These are phyloP conservation scores for Daucus carota DNA, from an alignment of 129 eudicot species.

Conservation along the genomic window DH1_v3.0 NC_030383.2:1070501-1071000, in stretches of 20 bases:
- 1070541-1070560: no score
- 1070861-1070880: not conserved
- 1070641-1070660: conserved; percentile 75
- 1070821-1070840: not conserved
- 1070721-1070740: no score
- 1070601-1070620: conserved; percentile 64
- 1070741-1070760: no score
- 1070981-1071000: no score
- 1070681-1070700: conserved; percentile 48
- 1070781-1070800: not conserved
- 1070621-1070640: conserved; percentile 53
- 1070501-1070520: no score
- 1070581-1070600: conserved; percentile 82
- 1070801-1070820: not conserved
- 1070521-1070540: no score
- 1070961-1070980: no score
- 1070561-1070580: conserved; percentile 66
- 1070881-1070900: no score
- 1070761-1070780: not conserved
- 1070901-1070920: no score
- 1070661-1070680: conserved; percentile 23
- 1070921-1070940: no score
- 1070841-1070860: not conserved
- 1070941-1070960: no score
- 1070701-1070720: conserved; percentile 46